Evolutionary conservation across 805 yeast species (phyloP).

Genomic region (Metschnikowia peoriensis): DNA sequence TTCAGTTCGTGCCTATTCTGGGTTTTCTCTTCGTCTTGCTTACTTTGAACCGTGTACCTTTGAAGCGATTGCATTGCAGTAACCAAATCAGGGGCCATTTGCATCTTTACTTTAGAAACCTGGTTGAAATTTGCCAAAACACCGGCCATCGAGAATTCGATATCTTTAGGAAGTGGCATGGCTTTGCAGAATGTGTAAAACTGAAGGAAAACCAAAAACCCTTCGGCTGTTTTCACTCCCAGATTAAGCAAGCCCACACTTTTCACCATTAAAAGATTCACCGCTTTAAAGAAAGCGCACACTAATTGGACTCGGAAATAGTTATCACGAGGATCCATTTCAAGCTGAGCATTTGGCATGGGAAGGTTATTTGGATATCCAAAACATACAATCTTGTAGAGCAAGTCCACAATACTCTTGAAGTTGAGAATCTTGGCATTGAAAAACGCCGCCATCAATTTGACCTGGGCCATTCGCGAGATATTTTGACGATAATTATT

Average conservation of each 20-base stretch:
- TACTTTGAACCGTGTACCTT: constrained; percentile 5
- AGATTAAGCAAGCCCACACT: constrained; percentile 4
- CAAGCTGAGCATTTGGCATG: constrained; percentile 48
- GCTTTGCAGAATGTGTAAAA: constrained; percentile 64
- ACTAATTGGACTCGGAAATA: constrained; percentile 67
- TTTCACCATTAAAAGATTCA: constrained; percentile 14
- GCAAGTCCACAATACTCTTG: constrained; percentile 47
- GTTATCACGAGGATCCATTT: constrained; percentile 62
- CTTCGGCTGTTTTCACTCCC: constrained; percentile 18
- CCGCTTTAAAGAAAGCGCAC: constrained; percentile 25
- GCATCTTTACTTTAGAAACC: constrained; percentile 27
- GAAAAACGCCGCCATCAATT: constrained; percentile 57
- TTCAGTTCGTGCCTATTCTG: background rate
- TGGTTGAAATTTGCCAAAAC: constrained; percentile 33
- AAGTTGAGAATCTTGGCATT: constrained; percentile 47
- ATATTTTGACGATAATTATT: constrained; percentile 61
- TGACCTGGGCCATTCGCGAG: constrained; percentile 57
- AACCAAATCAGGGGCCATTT: constrained; percentile 31
- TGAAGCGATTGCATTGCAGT: constrained; percentile 14
- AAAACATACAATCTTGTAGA: constrained; percentile 56
- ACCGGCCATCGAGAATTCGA: constrained; percentile 50
- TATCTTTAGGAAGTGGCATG: constrained; percentile 62
- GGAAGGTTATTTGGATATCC: constrained; percentile 62
- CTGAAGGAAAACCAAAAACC: constrained; percentile 61
- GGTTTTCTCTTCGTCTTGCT: background rate